Percentiles rank a stretch among this genome's conserved stretches.
These are phyloP conservation scores for Euphorbia lathyris DNA, from an alignment of 345 rosid species.

Conservation along the genomic window DNA sequence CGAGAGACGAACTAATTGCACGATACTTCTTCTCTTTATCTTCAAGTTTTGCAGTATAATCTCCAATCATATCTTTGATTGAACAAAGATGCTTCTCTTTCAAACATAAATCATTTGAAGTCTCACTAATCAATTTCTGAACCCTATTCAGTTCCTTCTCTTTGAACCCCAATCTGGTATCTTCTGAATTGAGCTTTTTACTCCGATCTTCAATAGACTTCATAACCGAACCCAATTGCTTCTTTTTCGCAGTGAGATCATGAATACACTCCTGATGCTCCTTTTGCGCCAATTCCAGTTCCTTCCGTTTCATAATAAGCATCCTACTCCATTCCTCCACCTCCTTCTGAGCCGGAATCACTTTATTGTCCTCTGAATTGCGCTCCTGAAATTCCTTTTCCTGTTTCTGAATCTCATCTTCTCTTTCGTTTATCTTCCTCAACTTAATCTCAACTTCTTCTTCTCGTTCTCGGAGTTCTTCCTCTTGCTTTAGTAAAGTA, in stretches of 20 bases:
- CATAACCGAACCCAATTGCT: conserved; percentile 5
- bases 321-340: conserved; percentile 7
- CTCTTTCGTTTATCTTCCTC: not conserved
- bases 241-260: conserved; percentile 8
- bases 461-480: conserved; percentile 6
- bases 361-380: not conserved
- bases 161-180: conserved; percentile 10
- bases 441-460: conserved; percentile 3
- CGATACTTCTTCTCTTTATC: not conserved
- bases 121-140: conserved; percentile 6
- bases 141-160: conserved; percentile 7
- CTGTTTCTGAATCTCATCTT: conserved; percentile 12
- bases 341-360: conserved; percentile 9
- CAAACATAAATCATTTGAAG: not conserved
- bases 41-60: not conserved
- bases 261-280: not conserved
- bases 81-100: conserved; percentile 9
- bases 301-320: not conserved
- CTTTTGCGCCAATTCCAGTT: conserved; percentile 14
- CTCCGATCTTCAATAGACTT: not conserved
- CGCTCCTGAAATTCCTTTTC: conserved; percentile 20
- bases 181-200: conserved; percentile 1
- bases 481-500: conserved; percentile 1
- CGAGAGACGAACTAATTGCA: no score
- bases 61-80: conserved; percentile 1